Base-by-base conservation (phyloP, 257 asterid genomes). In the Nicotiana sylvestris region DNA sequence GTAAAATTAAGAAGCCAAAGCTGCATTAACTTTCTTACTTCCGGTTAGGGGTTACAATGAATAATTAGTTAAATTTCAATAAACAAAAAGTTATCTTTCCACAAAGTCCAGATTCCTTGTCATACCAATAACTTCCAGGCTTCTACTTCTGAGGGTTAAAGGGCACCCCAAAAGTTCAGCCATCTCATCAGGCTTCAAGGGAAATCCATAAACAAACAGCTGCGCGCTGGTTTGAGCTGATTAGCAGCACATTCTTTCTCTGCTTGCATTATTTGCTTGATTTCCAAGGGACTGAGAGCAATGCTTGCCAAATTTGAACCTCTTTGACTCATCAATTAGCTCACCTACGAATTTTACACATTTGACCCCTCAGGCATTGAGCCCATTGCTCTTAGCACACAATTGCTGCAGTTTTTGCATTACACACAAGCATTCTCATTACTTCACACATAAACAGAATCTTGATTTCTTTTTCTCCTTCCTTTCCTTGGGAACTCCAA, bases 121-220 rank as follows among this genome's bases (percentile, higher is more conserved):
- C 98, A 83, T 95, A 95, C 98, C 98, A 95, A 86, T 93, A 95
- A 80, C 86, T 72, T 33, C 98, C 98, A 0, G 98, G 98, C 86
- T 92, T 93, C 88, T 93, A 74, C 37, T 4, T 33, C 37, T 33
- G 37, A 33, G 37, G 37, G 37, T 5, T 33, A 33, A 33, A 33
- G 37, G 37, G 37, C 37, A 33, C 6, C 93, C 97, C 12, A 95
- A 88, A 58, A 95, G 92, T 32, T 95, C 98, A 0, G 86, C 91
- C 97, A 92, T 91, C 86, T 93, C 98, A 82, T 92, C 97, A 5
- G 92, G 88, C 68, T 92, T 95, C 77, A 95, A 69, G 57, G 96
- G 97, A 85, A 74, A 90, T 17, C 95, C 97, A 65, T 95, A 92
- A 67, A 95, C 98, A 64, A 90, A 85, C 83, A 95, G 78, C 89